Evolutionary conservation across 2,329 filamentous ascomycete genomes (phyloP), one percentile per base, ranked within the genome.

Genomic region (Huntiella bhutanensis): DNA sequence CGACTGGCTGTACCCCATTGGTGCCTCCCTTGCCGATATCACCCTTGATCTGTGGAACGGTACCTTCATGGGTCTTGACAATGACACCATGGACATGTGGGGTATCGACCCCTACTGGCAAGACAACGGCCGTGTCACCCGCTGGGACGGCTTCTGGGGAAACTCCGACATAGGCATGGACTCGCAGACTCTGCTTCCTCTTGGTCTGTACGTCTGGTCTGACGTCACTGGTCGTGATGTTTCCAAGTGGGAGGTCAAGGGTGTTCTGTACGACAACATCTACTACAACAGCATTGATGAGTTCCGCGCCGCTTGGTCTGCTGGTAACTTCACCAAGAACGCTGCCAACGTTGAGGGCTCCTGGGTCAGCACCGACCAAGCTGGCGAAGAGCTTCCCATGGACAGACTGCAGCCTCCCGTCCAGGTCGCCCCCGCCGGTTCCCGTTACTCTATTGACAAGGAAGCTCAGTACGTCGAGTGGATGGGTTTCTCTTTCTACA

Each of bases 401-500:
- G 53, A 60, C 4, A 57, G 53, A 4, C 53, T 58, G 3, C 60
- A 61, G 2, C 62, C 62, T 2, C 58, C 62, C 44, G 60, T 53
- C 32, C 55, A 61, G 32, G 52, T 61, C 11, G 60, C 62, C 51
- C 50, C 62, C 2, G 60, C 60, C 2, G 62, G 62, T 32, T 63
- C 62, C 51, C 58, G 62, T 2, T 64, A 64, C 54, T 58, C 56
- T 43, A 44, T 72, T 11, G 69, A 72, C 51, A 47, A 51, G 22
- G 55, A 64, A 33, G 55, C 67, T 48, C 60, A 62, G 43, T 72
- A 66, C 51, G 60, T 73, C 33, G 64, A 66, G 49, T 73, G 65
- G 61, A 65, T 72, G 57, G 68, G 66, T 13, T 73, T 67, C 57
- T 60, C 62, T 3, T 71, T 73, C 55, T 73, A 69, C 55, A 57